Conservation (phyloP, 2,329 filamentous ascomycete genomes). For the Alternaria sp. region DNA sequence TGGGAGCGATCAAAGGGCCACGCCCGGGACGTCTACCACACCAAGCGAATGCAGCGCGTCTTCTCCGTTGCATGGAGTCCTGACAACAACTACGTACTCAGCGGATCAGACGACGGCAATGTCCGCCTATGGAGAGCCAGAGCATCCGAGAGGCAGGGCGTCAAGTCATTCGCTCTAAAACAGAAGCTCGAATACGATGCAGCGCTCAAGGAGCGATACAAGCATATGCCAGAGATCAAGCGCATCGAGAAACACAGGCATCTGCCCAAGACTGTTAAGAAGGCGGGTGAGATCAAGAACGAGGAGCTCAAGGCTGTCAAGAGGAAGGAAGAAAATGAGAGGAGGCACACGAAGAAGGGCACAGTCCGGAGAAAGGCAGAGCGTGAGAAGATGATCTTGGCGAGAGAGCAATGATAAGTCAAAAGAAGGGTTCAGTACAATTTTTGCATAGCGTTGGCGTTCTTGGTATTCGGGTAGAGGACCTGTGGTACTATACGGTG, state of each 20-base stretch:
- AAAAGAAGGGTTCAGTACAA: conserved; percentile 1
- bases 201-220: conserved; percentile 80
- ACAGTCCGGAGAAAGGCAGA: conserved; percentile 75
- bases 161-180: conserved; percentile 84
- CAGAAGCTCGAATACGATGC: conserved; percentile 92
- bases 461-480: conserved; percentile 8
- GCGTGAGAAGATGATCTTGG: conserved; percentile 91
- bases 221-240: conserved; percentile 94
- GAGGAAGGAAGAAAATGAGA: conserved; percentile 90
- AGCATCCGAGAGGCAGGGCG: conserved; percentile 79
- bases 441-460: conserved; percentile 46
- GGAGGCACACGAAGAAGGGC: conserved; percentile 87
- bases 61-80: conserved; percentile 85
- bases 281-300: conserved; percentile 91
- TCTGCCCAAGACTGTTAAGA: conserved; percentile 91
- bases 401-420: conserved; percentile 62
- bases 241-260: conserved; percentile 91
- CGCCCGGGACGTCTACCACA: conserved; percentile 93
- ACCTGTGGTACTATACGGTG: neutral
- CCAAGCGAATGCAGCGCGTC: conserved; percentile 95
- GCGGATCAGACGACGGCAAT: conserved; percentile 93
- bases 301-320: conserved; percentile 89
- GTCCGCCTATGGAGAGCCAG: conserved; percentile 87
- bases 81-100: conserved; percentile 87
- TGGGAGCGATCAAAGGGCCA: conserved; percentile 83